These are phyloP conservation scores for Xylariaceae sp. DNA, from an alignment of 2,329 filamentous ascomycete genomes.

Conservation along the genomic window DNA sequence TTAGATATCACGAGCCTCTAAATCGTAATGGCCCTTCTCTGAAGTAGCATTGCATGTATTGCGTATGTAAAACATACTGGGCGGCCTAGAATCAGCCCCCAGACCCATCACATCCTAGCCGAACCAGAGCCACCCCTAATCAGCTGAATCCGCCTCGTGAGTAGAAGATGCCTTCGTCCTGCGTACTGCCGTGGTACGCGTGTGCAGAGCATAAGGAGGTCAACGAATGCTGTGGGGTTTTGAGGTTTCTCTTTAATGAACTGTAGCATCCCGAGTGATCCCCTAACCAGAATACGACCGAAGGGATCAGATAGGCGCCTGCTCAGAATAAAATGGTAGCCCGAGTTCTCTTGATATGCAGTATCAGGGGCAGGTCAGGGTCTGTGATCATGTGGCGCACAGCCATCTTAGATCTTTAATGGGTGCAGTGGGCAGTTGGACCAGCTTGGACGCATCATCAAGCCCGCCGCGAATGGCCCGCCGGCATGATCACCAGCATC, in stretches of 20 bases:
- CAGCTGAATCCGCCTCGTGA: constrained; percentile 10
- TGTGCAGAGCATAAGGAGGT: constrained; percentile 3
- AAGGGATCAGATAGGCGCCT: constrained; percentile 1
- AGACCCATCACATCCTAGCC: constrained; percentile 6
- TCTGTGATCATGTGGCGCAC: constrained; percentile 7
- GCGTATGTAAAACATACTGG: constrained; percentile 8
- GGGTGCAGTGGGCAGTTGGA: not conserved
- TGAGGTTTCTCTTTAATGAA: constrained; percentile 8
- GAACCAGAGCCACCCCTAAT: constrained; percentile 3
- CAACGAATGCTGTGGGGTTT: constrained; percentile 8
- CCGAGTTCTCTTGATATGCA: constrained; percentile 7
- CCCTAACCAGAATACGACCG: constrained; percentile 9
- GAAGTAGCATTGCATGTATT: constrained; percentile 16
- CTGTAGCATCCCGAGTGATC: constrained; percentile 8
- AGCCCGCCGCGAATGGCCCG: constrained; percentile 4
- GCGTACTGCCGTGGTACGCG: constrained; percentile 18
- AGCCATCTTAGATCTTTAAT: constrained; percentile 1
- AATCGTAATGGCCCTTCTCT: constrained; percentile 4
- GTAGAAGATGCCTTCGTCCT: constrained; percentile 3
- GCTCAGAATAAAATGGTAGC: constrained; percentile 1
- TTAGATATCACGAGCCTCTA: constrained; percentile 3
- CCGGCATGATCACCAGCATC: constrained; percentile 15
- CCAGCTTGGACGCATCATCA: constrained; percentile 15
- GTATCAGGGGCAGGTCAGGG: constrained; percentile 6
- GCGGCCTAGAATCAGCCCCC: constrained; percentile 14